phyloP scores from a whole-genome alignment of 768 basidiomycete genomes.

The Leucocoprinus birnbaumii region DNA sequence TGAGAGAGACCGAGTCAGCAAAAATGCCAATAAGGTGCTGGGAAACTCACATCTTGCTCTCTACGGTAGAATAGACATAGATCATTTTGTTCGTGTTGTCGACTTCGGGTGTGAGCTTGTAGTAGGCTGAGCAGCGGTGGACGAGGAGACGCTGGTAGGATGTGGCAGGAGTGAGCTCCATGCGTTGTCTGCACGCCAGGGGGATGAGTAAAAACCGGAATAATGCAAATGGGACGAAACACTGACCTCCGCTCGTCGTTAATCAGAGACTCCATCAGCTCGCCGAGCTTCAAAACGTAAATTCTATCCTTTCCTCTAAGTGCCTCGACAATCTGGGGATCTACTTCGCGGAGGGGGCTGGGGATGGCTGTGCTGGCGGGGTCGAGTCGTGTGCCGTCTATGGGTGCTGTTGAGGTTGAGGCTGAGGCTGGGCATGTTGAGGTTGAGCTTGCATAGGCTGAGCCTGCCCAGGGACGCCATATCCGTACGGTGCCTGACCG shows the following conservation, averaged over 20 bases:
- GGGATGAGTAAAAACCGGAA: neutral
- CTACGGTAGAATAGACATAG: constrained; percentile 48
- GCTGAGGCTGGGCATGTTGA: constrained; percentile 4
- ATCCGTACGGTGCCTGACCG: constrained; percentile 3
- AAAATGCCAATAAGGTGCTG: constrained; percentile 12
- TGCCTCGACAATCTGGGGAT: constrained; percentile 81
- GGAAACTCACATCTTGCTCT: constrained; percentile 72
- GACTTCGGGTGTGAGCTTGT: constrained; percentile 68
- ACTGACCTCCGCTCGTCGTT: constrained; percentile 64
- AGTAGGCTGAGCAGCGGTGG: constrained; percentile 82
- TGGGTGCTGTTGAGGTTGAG: constrained; percentile 1
- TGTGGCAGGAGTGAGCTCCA: constrained; percentile 67
- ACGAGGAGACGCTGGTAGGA: constrained; percentile 85
- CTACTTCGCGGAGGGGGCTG: constrained; percentile 43
- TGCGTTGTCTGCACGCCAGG: constrained; percentile 44
- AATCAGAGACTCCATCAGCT: constrained; percentile 80
- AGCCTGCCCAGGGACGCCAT: neutral
- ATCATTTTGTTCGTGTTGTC: constrained; percentile 66
- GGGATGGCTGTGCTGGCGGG: constrained; percentile 1
- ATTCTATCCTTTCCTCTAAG: constrained; percentile 86
- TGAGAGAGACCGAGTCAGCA: constrained; percentile 15
- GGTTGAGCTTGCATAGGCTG: constrained; percentile 14
- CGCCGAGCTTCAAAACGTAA: constrained; percentile 86
- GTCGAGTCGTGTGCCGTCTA: constrained; percentile 7
- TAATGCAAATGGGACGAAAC: constrained; percentile 13